Conservation (phyloP, 495 filamentous ascomycete species). For the Immersiella caudata region DNA sequence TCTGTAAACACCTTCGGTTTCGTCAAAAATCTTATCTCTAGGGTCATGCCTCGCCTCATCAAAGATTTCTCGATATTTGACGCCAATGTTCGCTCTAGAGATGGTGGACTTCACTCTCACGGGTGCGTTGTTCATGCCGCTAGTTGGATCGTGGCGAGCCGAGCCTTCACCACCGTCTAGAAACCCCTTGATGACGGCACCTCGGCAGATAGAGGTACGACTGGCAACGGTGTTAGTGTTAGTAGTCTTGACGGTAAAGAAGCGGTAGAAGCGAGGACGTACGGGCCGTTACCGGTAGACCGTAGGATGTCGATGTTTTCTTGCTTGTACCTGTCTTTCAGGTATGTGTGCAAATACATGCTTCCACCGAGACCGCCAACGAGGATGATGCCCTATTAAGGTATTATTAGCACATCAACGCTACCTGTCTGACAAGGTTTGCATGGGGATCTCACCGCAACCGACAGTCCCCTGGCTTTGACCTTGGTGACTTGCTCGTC, state of each 20-base stretch:
- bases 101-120: neutral
- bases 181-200: neutral
- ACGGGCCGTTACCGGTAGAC: neutral
- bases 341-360: neutral
- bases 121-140: neutral
- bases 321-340: neutral
- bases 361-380: neutral
- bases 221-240: neutral
- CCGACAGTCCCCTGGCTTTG: neutral
- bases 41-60: neutral
- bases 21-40: neutral
- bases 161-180: neutral
- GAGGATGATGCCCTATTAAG: neutral
- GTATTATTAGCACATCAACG: too few species aligned
- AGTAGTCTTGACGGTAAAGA: neutral
- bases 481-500: neutral
- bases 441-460: neutral
- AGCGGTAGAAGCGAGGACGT: neutral
- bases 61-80: neutral
- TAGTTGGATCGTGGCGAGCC: neutral
- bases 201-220: neutral
- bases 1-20: neutral
- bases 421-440: too few species aligned
- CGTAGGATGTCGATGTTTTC: neutral
- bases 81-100: neutral